phyloP scores from a whole-genome alignment of 768 basidiomycete species.

The Albatrellus ellisii region DNA sequence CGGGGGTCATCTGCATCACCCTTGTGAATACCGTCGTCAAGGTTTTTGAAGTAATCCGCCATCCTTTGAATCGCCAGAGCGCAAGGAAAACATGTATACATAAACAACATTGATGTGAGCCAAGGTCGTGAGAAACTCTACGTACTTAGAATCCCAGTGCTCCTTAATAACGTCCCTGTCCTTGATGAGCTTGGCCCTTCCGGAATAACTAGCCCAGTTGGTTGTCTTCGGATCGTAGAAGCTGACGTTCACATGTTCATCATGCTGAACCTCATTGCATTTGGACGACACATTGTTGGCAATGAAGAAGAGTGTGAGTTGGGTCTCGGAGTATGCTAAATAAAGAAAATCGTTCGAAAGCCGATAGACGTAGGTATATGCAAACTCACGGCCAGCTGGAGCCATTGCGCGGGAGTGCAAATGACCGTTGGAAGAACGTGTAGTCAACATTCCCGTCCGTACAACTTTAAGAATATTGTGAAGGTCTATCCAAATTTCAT shows the following conservation, averaged over 20 bases:
- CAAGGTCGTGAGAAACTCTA: slow-evolving; percentile 16
- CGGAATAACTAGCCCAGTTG: slow-evolving; percentile 71
- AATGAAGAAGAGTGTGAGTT: slow-evolving; percentile 51
- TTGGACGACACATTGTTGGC: slow-evolving; percentile 65
- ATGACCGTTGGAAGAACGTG: slow-evolving; percentile 48
- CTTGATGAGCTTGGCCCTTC: slow-evolving; percentile 51
- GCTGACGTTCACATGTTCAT: slow-evolving; percentile 68
- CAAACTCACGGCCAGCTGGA: slow-evolving; percentile 44
- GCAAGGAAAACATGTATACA: not conserved
- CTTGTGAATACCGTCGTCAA: slow-evolving; percentile 74
- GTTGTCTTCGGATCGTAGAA: slow-evolving; percentile 61
- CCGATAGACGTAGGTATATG: not conserved
- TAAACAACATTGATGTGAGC: not conserved
- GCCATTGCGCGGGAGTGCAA: slow-evolving; percentile 78
- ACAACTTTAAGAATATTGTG: slow-evolving; percentile 50
- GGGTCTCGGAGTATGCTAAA: slow-evolving; percentile 31
- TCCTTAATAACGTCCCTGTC: slow-evolving; percentile 53
- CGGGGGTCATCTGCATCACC: slow-evolving; percentile 75
- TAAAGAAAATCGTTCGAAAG: not conserved
- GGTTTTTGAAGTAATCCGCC: slow-evolving; percentile 74
- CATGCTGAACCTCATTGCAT: slow-evolving; percentile 64
- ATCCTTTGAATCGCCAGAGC: slow-evolving; percentile 29
- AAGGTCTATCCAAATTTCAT: slow-evolving; percentile 30
- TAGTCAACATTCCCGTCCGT: slow-evolving; percentile 67
- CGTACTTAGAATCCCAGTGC: slow-evolving; percentile 41